A percentile compares a stretch with the other conserved stretches of the same genome.
These are phyloP conservation scores for Coemansia asiatica DNA, from an alignment of 192 early-diverging fungal genomes.

Conservation along the genomic window DNA sequence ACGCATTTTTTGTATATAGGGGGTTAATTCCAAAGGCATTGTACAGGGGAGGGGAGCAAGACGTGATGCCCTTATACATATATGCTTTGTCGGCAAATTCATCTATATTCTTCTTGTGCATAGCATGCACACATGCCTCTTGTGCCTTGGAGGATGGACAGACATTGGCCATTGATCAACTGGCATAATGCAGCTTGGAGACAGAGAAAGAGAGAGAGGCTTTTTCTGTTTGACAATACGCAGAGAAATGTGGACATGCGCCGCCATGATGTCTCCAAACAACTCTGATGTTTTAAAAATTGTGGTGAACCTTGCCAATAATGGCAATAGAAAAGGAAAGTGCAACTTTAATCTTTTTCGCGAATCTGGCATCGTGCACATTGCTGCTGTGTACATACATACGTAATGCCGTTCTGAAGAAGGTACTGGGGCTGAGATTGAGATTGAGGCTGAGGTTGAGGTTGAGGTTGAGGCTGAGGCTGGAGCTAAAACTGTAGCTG, in stretches of 20 bases:
- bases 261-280: neutral
- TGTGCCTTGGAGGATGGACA: neutral
- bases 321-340: too few relatives aligned
- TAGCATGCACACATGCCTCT: conserved; percentile 1
- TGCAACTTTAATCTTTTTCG: too few relatives aligned
- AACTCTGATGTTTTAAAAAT: neutral
- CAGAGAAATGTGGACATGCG: conserved; percentile 5
- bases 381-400: too few relatives aligned
- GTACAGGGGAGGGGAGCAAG: neutral
- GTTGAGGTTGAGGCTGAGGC: too few relatives aligned
- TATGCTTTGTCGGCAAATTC: neutral
- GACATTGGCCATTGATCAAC: conserved; percentile 1
- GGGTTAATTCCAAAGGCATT: neutral
- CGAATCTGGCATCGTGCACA: too few relatives aligned
- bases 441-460: too few relatives aligned
- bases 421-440: too few relatives aligned
- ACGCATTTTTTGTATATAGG: neutral
- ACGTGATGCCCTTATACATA: neutral
- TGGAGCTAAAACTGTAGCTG: too few relatives aligned
- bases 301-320: neutral
- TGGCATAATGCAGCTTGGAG: conserved; percentile 6
- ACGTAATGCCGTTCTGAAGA: too few relatives aligned
- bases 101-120: conserved; percentile 5
- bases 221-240: neutral
- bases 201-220: neutral